Evolutionary conservation across 2,329 filamentous ascomycete genomes (phyloP), one percentile per base, ranked within the genome.

Genomic region (Coniochaeta prunicola): DNA sequence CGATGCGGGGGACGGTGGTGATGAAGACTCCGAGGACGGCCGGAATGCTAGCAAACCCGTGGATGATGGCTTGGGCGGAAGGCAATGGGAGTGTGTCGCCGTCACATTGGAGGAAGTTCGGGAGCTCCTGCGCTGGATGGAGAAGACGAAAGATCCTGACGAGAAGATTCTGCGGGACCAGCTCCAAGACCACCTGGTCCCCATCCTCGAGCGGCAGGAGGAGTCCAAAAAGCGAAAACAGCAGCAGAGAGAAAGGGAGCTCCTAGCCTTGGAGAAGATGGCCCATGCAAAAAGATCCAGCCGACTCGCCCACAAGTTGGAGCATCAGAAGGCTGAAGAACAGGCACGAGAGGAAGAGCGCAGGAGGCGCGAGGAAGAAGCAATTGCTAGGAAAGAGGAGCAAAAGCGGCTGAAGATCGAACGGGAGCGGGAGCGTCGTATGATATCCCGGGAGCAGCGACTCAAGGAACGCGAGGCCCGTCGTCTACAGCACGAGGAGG

Each of bases 241-340:
- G 56, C 67, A 77, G 3, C 82, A 86, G 61, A 79, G 88, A 65
- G 85, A 96, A 69, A 90, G 87, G 62, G 93, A 97, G 67, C 74
- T 96, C 24, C 78, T 91, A 57, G 91, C 86, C 64, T 73, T 96
- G 64, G 88, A 93, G 65, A 93, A 94, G 70, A 82, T 97, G 75
- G 91, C 91, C n/a, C 90, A 88, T 59, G 93, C 94, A 4, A 99
- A 99, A 75, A 82, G 94, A 62, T 99, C 94, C 0, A 96, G 91
- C 67, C 86, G 94, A 62, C 85, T 99, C 64, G 92, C 93, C 19
- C 83, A 83, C 63, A 96, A 91, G 69, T 77, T 86, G 34, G 92
- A 97, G 69, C 88, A 85, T 63, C 89, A 92, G 67, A 87, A 85
- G 65, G 80, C 88, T 61, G 86, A 93, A 53, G 86, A 91, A 60